A percentile compares a stretch with the other conserved stretches of the same genome.
phyloP scores from a whole-genome alignment of 2,329 filamentous ascomycete genomes.

The Botrytis aclada region DNA sequence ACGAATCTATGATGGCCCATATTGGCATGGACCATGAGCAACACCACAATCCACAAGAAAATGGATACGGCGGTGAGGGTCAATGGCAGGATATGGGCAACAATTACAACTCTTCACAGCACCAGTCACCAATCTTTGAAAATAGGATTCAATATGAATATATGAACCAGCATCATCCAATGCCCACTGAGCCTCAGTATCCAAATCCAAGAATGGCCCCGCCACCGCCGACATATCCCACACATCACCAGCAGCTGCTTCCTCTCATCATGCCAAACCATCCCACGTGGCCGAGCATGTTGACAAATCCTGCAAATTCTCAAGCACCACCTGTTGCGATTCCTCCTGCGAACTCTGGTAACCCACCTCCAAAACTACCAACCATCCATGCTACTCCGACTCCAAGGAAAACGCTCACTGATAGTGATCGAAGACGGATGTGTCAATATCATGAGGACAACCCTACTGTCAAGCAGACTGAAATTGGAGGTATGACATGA shows the following conservation, averaged over 20 bases:
- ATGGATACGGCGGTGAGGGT: slow-evolving; percentile 46
- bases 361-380: slow-evolving; percentile 46
- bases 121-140: slow-evolving; percentile 67
- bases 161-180: slow-evolving; percentile 56
- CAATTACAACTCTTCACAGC: slow-evolving; percentile 49
- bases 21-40: slow-evolving; percentile 38
- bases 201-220: slow-evolving; percentile 49
- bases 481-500: slow-evolving; percentile 73
- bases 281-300: slow-evolving; percentile 74
- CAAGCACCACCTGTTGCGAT: slow-evolving; percentile 57
- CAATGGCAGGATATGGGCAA: slow-evolving; percentile 53
- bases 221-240: slow-evolving; percentile 51
- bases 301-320: slow-evolving; percentile 66
- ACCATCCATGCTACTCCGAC: slow-evolving; percentile 56
- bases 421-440: slow-evolving; percentile 87
- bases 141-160: slow-evolving; percentile 64
- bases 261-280: slow-evolving; percentile 70
- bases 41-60: slow-evolving; percentile 34
- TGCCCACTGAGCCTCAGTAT: slow-evolving; percentile 55
- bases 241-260: slow-evolving; percentile 54
- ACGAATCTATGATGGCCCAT: slow-evolving; percentile 40
- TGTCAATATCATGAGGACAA: slow-evolving; percentile 91
- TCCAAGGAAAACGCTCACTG: slow-evolving; percentile 82
- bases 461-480: slow-evolving; percentile 87
- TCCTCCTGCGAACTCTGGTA: slow-evolving; percentile 47